Conservation (phyloP, 371 early-diverging fungal genomes). For the Mucor racemosus region DNA sequence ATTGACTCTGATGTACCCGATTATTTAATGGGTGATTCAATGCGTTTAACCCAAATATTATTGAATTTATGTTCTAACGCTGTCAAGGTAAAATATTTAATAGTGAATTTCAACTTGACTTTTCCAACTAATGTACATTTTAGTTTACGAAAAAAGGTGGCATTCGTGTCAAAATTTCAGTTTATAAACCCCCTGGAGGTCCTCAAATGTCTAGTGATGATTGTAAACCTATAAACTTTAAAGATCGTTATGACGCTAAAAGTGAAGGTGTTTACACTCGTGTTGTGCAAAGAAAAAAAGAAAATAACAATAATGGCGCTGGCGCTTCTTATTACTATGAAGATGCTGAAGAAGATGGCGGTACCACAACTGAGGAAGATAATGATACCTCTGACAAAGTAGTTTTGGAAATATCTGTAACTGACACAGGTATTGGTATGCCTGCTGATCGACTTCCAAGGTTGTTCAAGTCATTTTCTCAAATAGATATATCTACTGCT, state of each 20-base stretch:
- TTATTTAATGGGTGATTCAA: constrained; percentile 60
- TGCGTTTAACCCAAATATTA: constrained; percentile 62
- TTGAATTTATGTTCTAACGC: constrained; percentile 67
- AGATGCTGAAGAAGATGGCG: constrained; percentile 26
- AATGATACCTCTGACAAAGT: constrained; percentile 37
- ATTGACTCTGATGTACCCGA: constrained; percentile 62
- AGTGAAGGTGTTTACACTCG: constrained; percentile 42
- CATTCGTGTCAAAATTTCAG: constrained; percentile 42
- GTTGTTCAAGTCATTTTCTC: constrained; percentile 63
- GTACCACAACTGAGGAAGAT: constrained; percentile 18
- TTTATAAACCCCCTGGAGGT: constrained; percentile 25
- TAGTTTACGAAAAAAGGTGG: constrained; percentile 56
- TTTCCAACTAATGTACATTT: background rate
- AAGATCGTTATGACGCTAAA: constrained; percentile 61
- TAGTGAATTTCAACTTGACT: no score
- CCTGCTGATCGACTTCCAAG: constrained; percentile 60
- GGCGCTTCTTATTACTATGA: constrained; percentile 25
- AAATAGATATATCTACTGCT: constrained; percentile 64
- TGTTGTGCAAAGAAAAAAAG: constrained; percentile 12
- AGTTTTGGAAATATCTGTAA: constrained; percentile 60
- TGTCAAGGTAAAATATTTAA: constrained; percentile 45
- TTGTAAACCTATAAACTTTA: constrained; percentile 42
- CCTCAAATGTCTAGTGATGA: constrained; percentile 25
- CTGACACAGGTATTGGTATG: constrained; percentile 65
- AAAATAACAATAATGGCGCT: constrained; percentile 11